Percentiles rank a stretch among this genome's conserved stretches.
These are phyloP conservation scores for Colletotrichum melonis DNA, from an alignment of 2,329 filamentous ascomycete species.

Conservation along the genomic window DNA sequence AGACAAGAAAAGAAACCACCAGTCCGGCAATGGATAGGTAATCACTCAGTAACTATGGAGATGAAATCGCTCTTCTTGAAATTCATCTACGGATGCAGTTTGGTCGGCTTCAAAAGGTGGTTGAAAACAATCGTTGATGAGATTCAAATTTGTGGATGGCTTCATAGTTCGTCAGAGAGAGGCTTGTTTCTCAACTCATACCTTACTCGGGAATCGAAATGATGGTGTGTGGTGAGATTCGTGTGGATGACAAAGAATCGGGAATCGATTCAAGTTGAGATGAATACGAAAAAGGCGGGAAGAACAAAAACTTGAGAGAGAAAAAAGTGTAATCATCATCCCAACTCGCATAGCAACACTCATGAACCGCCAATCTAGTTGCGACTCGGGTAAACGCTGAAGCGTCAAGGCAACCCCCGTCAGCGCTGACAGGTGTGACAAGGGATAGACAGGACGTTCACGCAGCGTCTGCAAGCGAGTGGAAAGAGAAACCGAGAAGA, in stretches of 20 bases:
- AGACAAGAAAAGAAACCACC: not conserved
- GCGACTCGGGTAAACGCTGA: constrained; percentile 26
- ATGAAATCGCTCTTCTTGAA: too few relatives aligned
- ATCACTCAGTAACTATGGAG: too few relatives aligned
- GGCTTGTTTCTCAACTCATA: not conserved
- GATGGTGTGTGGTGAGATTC: not conserved
- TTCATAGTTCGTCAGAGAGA: not conserved
- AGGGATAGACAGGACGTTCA: not conserved
- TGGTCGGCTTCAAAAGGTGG: too few relatives aligned
- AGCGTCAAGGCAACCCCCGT: not conserved
- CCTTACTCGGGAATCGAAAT: not conserved
- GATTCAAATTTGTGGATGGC: not conserved
- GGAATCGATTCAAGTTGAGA: not conserved
- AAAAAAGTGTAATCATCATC: constrained; percentile 1
- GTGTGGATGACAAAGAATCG: not conserved
- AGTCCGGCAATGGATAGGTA: not conserved
- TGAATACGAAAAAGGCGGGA: not conserved
- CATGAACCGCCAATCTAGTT: constrained; percentile 26
- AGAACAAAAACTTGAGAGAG: not conserved
- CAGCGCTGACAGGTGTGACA: not conserved
- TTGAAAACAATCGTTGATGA: too few relatives aligned
- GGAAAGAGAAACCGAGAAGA: not conserved
- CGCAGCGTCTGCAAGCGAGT: not conserved
- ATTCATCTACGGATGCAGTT: too few relatives aligned
- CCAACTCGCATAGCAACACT: constrained; percentile 2